Evolutionary conservation across 768 basidiomycete genomes (phyloP).

Genomic region (Auriscalpium vulgare): DNA sequence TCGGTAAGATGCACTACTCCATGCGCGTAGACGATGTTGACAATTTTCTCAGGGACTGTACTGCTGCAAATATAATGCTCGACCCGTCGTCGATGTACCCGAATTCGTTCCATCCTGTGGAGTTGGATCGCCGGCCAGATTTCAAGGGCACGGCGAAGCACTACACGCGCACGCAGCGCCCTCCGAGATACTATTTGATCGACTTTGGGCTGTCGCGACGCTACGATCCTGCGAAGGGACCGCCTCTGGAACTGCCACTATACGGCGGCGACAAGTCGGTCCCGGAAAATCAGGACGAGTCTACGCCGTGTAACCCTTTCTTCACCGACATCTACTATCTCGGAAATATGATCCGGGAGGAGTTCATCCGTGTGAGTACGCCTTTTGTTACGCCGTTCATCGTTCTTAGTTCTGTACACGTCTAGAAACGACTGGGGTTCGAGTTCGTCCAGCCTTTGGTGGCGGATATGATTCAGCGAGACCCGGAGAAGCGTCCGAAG

Average conservation of each 20-base stretch:
- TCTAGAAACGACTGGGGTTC: neutral
- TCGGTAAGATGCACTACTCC: too few relatives aligned
- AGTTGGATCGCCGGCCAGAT: neutral
- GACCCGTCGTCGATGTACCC: constrained; percentile 9
- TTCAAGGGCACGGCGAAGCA: constrained; percentile 7
- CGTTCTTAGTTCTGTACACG: too few relatives aligned
- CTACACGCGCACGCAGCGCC: constrained; percentile 16
- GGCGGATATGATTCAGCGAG: constrained; percentile 28
- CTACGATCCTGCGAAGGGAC: constrained; percentile 8
- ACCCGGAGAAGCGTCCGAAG: constrained; percentile 16
- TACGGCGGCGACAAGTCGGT: constrained; percentile 19
- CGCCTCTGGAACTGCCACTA: constrained; percentile 13
- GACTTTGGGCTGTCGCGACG: constrained; percentile 23
- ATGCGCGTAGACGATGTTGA: too few relatives aligned
- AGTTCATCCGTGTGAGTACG: constrained; percentile 15
- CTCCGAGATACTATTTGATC: constrained; percentile 10
- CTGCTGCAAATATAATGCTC: constrained; percentile 2
- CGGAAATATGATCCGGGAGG: constrained; percentile 16
- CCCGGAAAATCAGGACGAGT: constrained; percentile 16
- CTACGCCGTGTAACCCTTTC: constrained; percentile 16
- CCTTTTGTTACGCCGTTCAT: too few relatives aligned
- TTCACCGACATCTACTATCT: constrained; percentile 19
- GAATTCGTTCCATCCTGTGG: constrained; percentile 5
- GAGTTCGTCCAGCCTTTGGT: constrained; percentile 5
- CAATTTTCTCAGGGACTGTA: too few relatives aligned